These are phyloP conservation scores for Colletotrichum orchidophilum DNA, from an alignment of 2,329 filamentous ascomycete species.

Conservation along the genomic window DNA sequence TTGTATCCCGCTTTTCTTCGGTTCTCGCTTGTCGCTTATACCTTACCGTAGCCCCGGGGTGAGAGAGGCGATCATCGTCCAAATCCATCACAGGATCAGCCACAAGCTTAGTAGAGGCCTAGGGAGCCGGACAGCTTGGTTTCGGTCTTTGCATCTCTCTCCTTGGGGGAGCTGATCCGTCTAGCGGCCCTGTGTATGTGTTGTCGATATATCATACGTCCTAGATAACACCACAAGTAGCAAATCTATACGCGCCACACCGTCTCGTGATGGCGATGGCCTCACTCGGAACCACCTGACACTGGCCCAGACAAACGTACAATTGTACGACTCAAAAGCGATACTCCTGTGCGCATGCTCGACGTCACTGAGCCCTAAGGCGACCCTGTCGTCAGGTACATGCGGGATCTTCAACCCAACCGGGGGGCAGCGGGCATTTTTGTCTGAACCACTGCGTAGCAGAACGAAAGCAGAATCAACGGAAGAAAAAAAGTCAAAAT, in stretches of 20 bases:
- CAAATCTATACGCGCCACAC: constrained; percentile 1
- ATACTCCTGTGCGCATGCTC: constrained; percentile 21
- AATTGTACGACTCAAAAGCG: neutral
- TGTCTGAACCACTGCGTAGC: neutral
- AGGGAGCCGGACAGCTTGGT: neutral
- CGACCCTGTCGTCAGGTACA: constrained; percentile 6
- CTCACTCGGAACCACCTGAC: neutral
- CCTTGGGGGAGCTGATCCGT: constrained; percentile 5
- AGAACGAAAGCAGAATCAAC: neutral
- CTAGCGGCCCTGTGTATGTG: neutral
- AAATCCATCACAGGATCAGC: neutral
- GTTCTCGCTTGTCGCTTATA: constrained; percentile 17
- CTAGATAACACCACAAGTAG: constrained; percentile 11
- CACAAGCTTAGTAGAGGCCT: neutral
- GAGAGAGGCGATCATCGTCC: neutral
- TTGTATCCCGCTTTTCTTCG: constrained; percentile 18
- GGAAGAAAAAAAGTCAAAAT: constrained; percentile 15
- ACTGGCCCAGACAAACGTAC: neutral
- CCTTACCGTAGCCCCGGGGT: constrained; percentile 2
- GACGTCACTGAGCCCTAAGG: constrained; percentile 32
- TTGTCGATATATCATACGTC: neutral
- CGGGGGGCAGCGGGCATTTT: constrained; percentile 14
- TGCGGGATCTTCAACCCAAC: constrained; percentile 17
- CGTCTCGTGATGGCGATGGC: constrained; percentile 4
- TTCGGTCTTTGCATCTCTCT: neutral